A percentile compares a stretch with the other conserved stretches of the same genome.
phyloP scores from a whole-genome alignment of 1,284 basidiomycete genomes.

The Retiboletus flavoniger region DNA sequence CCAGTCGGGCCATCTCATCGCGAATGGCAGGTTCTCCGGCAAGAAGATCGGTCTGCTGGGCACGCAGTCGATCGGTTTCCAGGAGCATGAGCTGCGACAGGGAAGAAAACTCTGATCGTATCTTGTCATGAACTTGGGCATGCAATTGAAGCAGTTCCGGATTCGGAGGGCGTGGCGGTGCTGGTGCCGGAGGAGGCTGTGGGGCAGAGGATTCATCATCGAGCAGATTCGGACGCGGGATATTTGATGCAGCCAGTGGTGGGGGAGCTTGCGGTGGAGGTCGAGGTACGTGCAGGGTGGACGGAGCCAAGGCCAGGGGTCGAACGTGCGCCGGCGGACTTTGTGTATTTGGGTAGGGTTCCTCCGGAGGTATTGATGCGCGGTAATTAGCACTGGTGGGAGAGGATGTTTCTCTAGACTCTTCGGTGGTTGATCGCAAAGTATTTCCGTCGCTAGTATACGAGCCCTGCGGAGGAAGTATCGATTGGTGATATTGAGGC shows the following conservation, averaged over 20 bases:
- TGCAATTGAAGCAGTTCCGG: conserved; percentile 88
- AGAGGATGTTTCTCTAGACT: conserved; percentile 24
- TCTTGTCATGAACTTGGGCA: conserved; percentile 71
- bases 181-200: conserved; percentile 35
- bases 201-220: conserved; percentile 47
- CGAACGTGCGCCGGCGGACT: conserved; percentile 18
- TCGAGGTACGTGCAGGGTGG: conserved; percentile 20
- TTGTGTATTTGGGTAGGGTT: conserved; percentile 22
- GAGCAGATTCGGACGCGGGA: conserved; percentile 47
- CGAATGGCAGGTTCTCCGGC: conserved; percentile 89
- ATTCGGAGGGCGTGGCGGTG: conserved; percentile 84
- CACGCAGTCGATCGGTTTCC: conserved; percentile 74
- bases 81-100: conserved; percentile 64
- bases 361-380: conserved; percentile 22
- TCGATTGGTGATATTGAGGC: conserved; percentile 33
- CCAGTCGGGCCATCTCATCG: conserved; percentile 94
- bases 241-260: conserved; percentile 26
- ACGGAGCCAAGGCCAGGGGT: conserved; percentile 16
- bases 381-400: conserved; percentile 34
- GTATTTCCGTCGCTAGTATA: conserved; percentile 20
- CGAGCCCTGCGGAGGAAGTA: conserved; percentile 16
- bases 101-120: conserved; percentile 67
- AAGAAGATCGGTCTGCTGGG: conserved; percentile 81
- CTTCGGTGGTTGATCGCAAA: conserved; percentile 24
- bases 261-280: conserved; percentile 19